Percentiles rank a stretch among this genome's conserved stretches.
phyloP scores from a whole-genome alignment of 192 early-diverging fungal genomes.

The Pilaira anomala region DNA sequence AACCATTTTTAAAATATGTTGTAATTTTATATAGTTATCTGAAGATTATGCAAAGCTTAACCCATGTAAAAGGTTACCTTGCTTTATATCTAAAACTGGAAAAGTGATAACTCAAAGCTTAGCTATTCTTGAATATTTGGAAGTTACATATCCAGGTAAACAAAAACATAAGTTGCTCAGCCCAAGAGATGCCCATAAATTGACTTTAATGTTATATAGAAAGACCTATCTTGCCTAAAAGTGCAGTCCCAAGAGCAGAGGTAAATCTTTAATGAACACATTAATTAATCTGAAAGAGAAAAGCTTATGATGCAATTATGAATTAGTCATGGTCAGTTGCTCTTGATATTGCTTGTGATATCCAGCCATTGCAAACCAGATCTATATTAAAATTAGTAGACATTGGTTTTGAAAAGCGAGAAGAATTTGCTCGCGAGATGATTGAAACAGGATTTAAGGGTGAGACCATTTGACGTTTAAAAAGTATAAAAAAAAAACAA shows the following conservation, averaged over 20 bases:
- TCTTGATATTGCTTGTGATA: conserved; percentile 72
- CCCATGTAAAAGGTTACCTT: conserved; percentile 66
- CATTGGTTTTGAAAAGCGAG: conserved; percentile 40
- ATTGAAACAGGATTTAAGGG: conserved; percentile 59
- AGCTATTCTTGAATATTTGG: conserved; percentile 89
- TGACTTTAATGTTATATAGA: conserved; percentile 20
- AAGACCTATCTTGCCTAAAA: conserved; percentile 68
- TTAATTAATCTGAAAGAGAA: not conserved
- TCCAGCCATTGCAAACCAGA: conserved; percentile 84
- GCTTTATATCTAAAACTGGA: conserved; percentile 54
- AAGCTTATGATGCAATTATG: not conserved
- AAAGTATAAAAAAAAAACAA: not conserved
- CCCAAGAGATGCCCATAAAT: not conserved
- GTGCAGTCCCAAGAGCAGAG: conserved; percentile 59
- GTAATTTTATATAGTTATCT: conserved; percentile 27
- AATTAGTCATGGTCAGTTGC: conserved; percentile 66
- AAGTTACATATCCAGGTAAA: conserved; percentile 56
- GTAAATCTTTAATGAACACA: conserved; percentile 27
- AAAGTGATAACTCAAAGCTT: conserved; percentile 61
- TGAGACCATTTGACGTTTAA: conserved; percentile 17
- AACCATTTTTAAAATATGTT: not conserved
- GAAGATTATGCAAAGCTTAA: conserved; percentile 65
- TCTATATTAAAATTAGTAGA: conserved; percentile 63
- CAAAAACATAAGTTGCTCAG: not conserved
- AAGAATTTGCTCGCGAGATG: conserved; percentile 60